Conservation (phyloP, 257 asterid species). For the Forsythia viridissima region DNA sequence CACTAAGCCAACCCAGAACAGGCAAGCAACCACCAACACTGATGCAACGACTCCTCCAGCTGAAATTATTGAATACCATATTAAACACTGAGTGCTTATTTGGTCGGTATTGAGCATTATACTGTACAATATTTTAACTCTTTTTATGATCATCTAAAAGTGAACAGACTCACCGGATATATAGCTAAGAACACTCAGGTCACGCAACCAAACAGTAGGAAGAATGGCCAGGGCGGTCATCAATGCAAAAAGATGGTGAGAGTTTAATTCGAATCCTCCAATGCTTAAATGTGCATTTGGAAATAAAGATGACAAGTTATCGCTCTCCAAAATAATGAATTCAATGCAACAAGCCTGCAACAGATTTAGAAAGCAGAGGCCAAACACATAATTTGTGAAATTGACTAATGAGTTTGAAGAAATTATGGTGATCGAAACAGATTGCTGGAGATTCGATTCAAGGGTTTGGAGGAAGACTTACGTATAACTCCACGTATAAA, state of each 20-base stretch:
- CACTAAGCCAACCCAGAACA: conserved; percentile 88
- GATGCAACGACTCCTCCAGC: conserved; percentile 99
- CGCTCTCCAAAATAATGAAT: conserved; percentile 85
- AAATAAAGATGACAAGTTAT: conserved; percentile 82
- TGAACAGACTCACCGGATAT: conserved; percentile 64
- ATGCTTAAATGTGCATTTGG: conserved; percentile 74
- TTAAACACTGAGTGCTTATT: neutral
- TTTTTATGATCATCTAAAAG: neutral
- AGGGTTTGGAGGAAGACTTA: conserved; percentile 43
- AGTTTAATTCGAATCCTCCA: conserved; percentile 52
- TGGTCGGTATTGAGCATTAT: neutral
- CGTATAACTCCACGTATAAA: conserved; percentile 87
- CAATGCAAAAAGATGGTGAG: conserved; percentile 74
- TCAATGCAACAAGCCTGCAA: conserved; percentile 91
- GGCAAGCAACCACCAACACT: conserved; percentile 66
- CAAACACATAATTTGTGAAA: neutral
- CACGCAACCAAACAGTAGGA: conserved; percentile 85
- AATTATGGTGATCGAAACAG: neutral
- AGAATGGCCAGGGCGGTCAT: conserved; percentile 77
- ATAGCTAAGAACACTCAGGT: conserved; percentile 86
- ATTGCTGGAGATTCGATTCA: neutral
- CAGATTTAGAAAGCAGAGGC: neutral
- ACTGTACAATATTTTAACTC: neutral
- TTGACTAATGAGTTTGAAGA: neutral
- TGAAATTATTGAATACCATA: conserved; percentile 28